phyloP scores from a whole-genome alignment of 129 eudicot genomes.

The Pulicaria dysenterica region DNA sequence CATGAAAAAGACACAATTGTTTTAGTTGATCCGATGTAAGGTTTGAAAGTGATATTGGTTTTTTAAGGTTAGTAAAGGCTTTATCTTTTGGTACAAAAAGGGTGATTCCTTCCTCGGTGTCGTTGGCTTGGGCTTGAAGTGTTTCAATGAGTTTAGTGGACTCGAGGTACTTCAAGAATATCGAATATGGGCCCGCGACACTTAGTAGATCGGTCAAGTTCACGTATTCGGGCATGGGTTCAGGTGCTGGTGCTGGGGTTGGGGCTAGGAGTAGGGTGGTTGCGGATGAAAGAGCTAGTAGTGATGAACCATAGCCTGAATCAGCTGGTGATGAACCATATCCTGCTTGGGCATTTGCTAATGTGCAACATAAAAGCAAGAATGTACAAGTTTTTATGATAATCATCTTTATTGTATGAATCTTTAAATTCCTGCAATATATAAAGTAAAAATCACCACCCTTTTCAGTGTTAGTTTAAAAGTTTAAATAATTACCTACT shows the following conservation, averaged over 20 bases:
- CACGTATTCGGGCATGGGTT: constrained; percentile 55
- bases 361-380: constrained; percentile 40
- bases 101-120: constrained; percentile 79
- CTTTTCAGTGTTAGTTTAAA: too few relatives aligned
- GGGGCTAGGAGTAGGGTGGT: constrained; percentile 25
- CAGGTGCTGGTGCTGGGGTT: constrained; percentile 61
- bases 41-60: constrained; percentile 51
- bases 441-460: neutral
- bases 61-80: constrained; percentile 60
- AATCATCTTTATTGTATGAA: constrained; percentile 11
- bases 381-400: constrained; percentile 25
- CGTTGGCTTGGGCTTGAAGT: constrained; percentile 73
- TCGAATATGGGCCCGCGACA: constrained; percentile 77
- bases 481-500: too few relatives aligned
- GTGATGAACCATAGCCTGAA: constrained; percentile 22
- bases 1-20: constrained; percentile 69
- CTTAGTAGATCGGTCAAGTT: constrained; percentile 67
- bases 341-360: constrained; percentile 46
- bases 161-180: constrained; percentile 64
- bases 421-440: constrained; percentile 25
- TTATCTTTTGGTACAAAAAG: constrained; percentile 68
- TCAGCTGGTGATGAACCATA: constrained; percentile 14
- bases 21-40: constrained; percentile 76
- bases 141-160: constrained; percentile 69
- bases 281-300: constrained; percentile 32